A percentile compares a stretch with the other conserved stretches of the same genome.
phyloP scores from a whole-genome alignment of 176 grass and related monocot genomes.

The Pontederia paniculata region DNA sequence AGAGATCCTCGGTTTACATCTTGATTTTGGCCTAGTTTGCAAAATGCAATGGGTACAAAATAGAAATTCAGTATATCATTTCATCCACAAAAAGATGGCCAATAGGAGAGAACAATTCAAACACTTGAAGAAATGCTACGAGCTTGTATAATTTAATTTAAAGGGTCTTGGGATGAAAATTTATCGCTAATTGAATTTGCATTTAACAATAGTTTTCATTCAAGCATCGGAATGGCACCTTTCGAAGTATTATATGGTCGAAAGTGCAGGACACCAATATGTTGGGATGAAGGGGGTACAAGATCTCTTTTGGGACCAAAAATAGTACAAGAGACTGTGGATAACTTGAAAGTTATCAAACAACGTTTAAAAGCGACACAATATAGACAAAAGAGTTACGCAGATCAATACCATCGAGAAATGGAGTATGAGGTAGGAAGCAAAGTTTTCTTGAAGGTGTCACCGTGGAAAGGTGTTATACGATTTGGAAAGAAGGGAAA shows the following conservation, averaged over 20 bases:
- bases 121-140: constrained; percentile 1
- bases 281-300: not conserved
- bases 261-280: not conserved
- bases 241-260: not conserved
- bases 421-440: too few species aligned
- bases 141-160: not conserved
- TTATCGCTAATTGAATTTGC: not conserved
- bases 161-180: not conserved
- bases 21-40: not conserved
- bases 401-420: too few species aligned
- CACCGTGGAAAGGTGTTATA: too few species aligned
- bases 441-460: too few species aligned
- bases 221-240: not conserved
- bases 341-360: not conserved
- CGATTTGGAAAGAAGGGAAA: too few species aligned
- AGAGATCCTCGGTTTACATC: too few species aligned
- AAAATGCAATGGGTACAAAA: not conserved
- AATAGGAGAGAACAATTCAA: not conserved
- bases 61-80: not conserved
- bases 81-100: constrained; percentile 2
- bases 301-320: not conserved
- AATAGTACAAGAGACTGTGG: not conserved
- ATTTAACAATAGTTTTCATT: constrained; percentile 5
- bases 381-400: too few species aligned
- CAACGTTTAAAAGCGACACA: not conserved